phyloP scores from a whole-genome alignment of 345 rosid genomes.

The Bruguiera parviflora region DNA sequence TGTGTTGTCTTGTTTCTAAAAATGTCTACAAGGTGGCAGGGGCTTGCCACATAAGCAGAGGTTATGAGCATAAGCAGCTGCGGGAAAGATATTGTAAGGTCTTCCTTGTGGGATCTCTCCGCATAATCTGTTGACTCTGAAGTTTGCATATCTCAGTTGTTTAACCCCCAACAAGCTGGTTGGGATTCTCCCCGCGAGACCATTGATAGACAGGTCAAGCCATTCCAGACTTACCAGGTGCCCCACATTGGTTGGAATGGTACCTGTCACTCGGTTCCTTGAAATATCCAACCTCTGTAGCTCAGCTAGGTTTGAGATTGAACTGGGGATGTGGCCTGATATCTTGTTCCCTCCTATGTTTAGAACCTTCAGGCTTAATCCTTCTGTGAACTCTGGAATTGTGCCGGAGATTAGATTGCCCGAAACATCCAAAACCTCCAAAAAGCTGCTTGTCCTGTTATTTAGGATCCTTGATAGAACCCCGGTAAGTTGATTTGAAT shows the following conservation, averaged over 20 bases:
- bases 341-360: slow-evolving; percentile 75
- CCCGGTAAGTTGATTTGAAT: slow-evolving; percentile 61
- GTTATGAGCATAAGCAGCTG: slow-evolving; percentile 80
- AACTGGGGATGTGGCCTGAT: slow-evolving; percentile 66
- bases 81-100: slow-evolving; percentile 74
- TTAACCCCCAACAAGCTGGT: slow-evolving; percentile 51
- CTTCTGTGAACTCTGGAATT: slow-evolving; percentile 61
- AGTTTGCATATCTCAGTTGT: slow-evolving; percentile 59
- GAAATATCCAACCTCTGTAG: slow-evolving; percentile 66
- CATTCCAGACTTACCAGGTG: slow-evolving; percentile 54
- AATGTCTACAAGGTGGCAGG: slow-evolving; percentile 60
- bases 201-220: slow-evolving; percentile 77
- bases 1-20: slow-evolving; percentile 25
- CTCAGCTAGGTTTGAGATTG: slow-evolving; percentile 65
- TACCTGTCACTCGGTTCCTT: slow-evolving; percentile 66
- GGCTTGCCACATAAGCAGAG: slow-evolving; percentile 94
- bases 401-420: slow-evolving; percentile 60
- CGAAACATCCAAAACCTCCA: slow-evolving; percentile 67
- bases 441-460: slow-evolving; percentile 64
- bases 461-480: slow-evolving; percentile 61
- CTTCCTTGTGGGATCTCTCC: slow-evolving; percentile 91
- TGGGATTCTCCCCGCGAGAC: slow-evolving; percentile 68
- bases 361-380: slow-evolving; percentile 59
- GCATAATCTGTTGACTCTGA: slow-evolving; percentile 84
- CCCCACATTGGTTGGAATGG: slow-evolving; percentile 63